phyloP scores from a whole-genome alignment of 805 yeast genomes.

The Candida anglica region DNA sequence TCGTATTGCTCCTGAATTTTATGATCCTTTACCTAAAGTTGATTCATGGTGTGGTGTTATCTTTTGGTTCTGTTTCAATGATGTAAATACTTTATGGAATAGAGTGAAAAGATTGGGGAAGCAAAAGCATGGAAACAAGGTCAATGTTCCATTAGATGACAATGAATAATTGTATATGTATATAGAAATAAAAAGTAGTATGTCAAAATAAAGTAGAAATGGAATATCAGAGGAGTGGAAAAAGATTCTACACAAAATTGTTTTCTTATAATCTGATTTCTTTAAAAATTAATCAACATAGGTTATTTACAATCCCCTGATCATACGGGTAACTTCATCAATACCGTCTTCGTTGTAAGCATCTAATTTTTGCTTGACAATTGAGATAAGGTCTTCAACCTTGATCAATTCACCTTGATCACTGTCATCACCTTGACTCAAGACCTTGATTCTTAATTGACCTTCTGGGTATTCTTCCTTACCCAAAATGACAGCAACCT shows the following conservation, averaged over 20 bases:
- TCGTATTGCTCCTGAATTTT: slow-evolving; percentile 72
- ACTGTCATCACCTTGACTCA: slow-evolving; percentile 81
- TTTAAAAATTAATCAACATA: neutral
- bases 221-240: too few species aligned
- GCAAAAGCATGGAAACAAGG: slow-evolving; percentile 31
- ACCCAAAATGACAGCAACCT: slow-evolving; percentile 88
- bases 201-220: too few species aligned
- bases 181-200: too few species aligned
- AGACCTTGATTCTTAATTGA: slow-evolving; percentile 75
- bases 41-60: slow-evolving; percentile 77
- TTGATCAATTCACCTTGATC: slow-evolving; percentile 82
- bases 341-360: slow-evolving; percentile 48
- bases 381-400: slow-evolving; percentile 54
- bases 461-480: slow-evolving; percentile 89
- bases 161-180: too few species aligned
- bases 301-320: slow-evolving; percentile 45
- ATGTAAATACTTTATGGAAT: slow-evolving; percentile 69
- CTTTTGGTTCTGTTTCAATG: slow-evolving; percentile 64
- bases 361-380: slow-evolving; percentile 37
- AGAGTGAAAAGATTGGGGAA: slow-evolving; percentile 66
- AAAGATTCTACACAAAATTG: neutral
- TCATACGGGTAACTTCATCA: slow-evolving; percentile 60
- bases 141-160: slow-evolving; percentile 6
- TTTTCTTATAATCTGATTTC: neutral
- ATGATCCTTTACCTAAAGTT: slow-evolving; percentile 73